Base-by-base conservation (phyloP, 495 filamentous ascomycete genomes). In the Neurospora sp. region DNA sequence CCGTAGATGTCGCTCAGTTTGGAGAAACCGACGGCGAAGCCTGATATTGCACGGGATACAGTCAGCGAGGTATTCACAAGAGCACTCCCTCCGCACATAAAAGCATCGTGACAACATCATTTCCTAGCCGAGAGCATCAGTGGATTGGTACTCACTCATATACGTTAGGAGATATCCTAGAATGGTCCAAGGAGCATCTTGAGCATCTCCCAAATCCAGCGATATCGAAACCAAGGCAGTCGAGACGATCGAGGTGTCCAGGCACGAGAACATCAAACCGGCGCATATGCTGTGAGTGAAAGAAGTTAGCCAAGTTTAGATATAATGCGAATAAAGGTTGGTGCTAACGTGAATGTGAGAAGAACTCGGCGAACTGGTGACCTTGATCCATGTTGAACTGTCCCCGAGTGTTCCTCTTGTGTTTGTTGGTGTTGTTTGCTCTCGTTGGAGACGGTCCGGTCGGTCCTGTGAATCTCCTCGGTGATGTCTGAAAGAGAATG, bases 241-340 rank as follows among this genome's bases (percentile, higher is more conserved):
- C 45, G 87, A 87, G 16, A 91, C 86, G 69, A 90, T 90, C 0
- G 89, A 88, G n/a, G 86, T 85, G 71, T 91, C 89, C 12, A 91
- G 75, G 69, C 86, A 88, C 16, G 87, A 86, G 31, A 91, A 86
- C 38, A 90, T 85, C 41, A 91, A 85, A 22, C 85, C 83, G 20
- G 87, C 75, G 39, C 86, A 80, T 45, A 90, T 81, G 40, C 87
- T 90, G 73, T 45, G 4, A n/a, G 53, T 44, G 44, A 14, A 2
- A 12, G 6, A 3, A 39, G 20, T 71, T 4, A 68, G 70, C 8
- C 9, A 65, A 44, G 14, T 6, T 35, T 2, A 45, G 53, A 3
- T 1, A 20, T 18, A 71, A 16, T 44, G 61, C 12, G 70, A 70
- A 31, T 70, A 20, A 8, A 35, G 27, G 14, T 27, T 14, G 72